Base-by-base conservation (phyloP, 768 basidiomycete genomes). In the Coprinellus aureogranulatus region DNA sequence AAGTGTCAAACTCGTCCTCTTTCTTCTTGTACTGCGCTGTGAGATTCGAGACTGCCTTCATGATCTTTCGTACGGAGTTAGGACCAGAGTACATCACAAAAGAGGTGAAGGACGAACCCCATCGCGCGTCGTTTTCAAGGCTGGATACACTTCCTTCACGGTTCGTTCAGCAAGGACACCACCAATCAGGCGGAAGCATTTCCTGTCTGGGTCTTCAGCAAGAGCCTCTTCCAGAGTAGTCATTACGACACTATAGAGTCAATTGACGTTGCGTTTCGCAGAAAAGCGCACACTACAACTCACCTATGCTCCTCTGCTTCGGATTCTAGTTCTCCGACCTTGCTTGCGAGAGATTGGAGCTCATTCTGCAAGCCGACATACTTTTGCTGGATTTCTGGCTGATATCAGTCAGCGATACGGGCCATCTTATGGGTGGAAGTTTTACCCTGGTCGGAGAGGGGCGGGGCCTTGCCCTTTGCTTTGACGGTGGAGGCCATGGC, bases 221-320 rank as follows among this genome's bases (percentile, higher is more conserved):
- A 93, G 75, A 10, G 87, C 86, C 61, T 98, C 94, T 62, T 88
- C 83, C 34, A 99, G 74, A 1, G 97, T 98, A 3, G 82, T 81
- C 39, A 98, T 80, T 9, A 99, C 97, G 16, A 99, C 79, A 41
- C 95, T 98, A 61, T 25, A 61, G 20, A 11, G 48, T 23, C 18
- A 22, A n/a, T 31, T 54, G 58, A 42, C 58, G 55, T 47, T 50
- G 44, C 6, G 41, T 31, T n/a, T 25, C 16, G 14, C 31, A 20
- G 57, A 25, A 27, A 53, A 51, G 37, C 42, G 42, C 10, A 39
- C 41, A 9, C 2, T 30, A 46, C 42, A 14, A 81, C 87, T 62
- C 61, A 94, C 96, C 82, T 80, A 71, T 99, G 94, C 69, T 99
- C 97, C 60, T 99, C 97, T 20, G 92, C 86, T 67, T 99, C 97